Conservation (phyloP, 2,329 filamentous ascomycete genomes). For the Cercospora sp. region DNA sequence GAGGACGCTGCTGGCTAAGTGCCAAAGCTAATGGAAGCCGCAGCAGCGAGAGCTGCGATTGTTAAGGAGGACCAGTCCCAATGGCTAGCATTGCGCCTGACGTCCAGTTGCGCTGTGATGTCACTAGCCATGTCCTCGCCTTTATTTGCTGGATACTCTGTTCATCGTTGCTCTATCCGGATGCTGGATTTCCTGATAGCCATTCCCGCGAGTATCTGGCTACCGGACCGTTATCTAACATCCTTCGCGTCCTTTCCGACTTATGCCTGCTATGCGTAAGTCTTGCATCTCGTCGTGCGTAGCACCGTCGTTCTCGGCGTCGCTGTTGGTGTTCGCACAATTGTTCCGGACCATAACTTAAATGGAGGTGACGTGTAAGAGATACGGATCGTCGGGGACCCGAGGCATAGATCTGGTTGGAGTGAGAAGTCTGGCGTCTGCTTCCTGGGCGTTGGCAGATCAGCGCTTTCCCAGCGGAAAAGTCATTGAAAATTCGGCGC, state of each 20-base stretch:
- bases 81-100: not conserved
- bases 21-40: not conserved
- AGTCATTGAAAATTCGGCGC: not conserved
- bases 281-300: not conserved
- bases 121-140: not conserved
- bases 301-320: not conserved
- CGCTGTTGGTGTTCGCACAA: not conserved
- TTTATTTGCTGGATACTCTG: not conserved
- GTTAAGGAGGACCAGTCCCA: not conserved
- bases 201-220: not conserved
- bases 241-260: not conserved
- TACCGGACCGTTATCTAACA: not conserved
- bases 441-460: not conserved
- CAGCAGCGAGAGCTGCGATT: not conserved
- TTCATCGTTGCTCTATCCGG: not conserved
- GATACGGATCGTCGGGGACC: not conserved
- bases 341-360: not conserved
- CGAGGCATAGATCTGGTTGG: not conserved
- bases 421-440: not conserved
- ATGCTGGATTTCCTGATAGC: not conserved
- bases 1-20: not conserved
- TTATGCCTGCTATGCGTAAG: not conserved
- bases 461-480: not conserved
- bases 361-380: not conserved
- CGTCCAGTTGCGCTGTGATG: not conserved